Evolutionary conservation across 2,329 filamentous ascomycete species (phyloP), one percentile per base, ranked within the genome.

Genomic region (Fusarium luffae): DNA sequence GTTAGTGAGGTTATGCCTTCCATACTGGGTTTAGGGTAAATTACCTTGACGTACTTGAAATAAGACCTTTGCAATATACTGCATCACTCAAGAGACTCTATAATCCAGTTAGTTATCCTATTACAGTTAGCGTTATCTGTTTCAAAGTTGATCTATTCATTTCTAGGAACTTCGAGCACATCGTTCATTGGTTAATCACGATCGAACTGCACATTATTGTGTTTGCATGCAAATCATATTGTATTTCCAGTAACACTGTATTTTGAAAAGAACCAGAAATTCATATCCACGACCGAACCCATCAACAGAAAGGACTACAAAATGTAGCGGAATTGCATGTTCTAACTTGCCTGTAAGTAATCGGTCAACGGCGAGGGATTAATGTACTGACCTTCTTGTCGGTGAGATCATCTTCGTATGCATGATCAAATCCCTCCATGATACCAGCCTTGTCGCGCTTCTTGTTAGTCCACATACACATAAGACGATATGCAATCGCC

Each of bases 371-470:
- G 10, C 5, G 34, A 1, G 11, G 3, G 7, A n/a, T 12, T 12
- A 18, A 2, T 13, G 4, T 1, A 56, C 65, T 34, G 43, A 64
- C 70, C 66, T 73, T 79, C 49, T 74, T 79, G 69, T 86, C 84
- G 7, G 84, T 86, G 43, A 85, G 76, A 64, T 85, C 84, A 72
- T 86, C 84, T 52, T 86, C 82, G 59, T 84, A 86, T 1, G 84
- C 84, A 70, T 86, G 80, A 47, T 86, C 85, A 48, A 81, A 86
- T 2, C 79, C 83, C 73, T 86, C 84, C n/a, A 78, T 57, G 12
- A 77, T 79, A 4, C 82, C 82, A 3, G 79, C 69, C 48, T 75
- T 76, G 61, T 86, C 83, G 27, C 83, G 79, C 58, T 74, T 77
- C 19, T 72, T 75, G 65, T 86, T 86, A 13, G 83, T 78, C 77